Base-by-base conservation (phyloP, 345 rosid species). In the Conringia planisiliqua region DNA sequence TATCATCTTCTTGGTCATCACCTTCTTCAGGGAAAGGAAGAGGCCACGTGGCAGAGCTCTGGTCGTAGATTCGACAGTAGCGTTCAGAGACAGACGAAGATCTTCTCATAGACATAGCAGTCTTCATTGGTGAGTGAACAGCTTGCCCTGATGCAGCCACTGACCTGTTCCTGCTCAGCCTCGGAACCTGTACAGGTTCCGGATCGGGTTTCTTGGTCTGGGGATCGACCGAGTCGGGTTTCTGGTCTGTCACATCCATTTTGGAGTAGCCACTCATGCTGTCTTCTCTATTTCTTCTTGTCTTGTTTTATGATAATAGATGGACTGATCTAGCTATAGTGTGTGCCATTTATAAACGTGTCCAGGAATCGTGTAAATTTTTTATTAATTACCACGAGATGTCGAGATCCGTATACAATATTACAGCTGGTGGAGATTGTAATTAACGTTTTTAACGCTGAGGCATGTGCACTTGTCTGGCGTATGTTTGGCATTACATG, bases 41-140 rank as follows among this genome's bases (percentile, higher is more conserved):
- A 35, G 82, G 58, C 55, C 81, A 57, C 44, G 87, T 76, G 54
- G 77, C 77, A 67, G 94, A 72, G 35, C 77, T 72, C 79, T 86
- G 93, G 78, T 85, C 89, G 63, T 89, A 89, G 82, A 93, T 88
- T 79, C 97, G 82, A 22, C 89, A 70, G 47, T 93, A 88, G 63
- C 93, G 87, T 44, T 89, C 96, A 3, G 91, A 83, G 10, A 89
- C 93, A 10, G 98, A 94, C 0, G 91, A 82, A 52, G 96, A 91
- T 83, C 96, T 87, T 70, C 83, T 83, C 89, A 87, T 82, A 52
- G 98, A 87, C 72, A 91, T 12, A 13, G 86, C 93, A 40, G 83
- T 82, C 72, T 80, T 85, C 29, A 86, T 81, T 1, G 87, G 78
- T 40, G 85, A 75, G 30, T 78, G 86, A 73, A 80, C 66, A 13